Conservation (phyloP, 2,329 filamentous ascomycete species). For the Talaromyces verruculosus region DNA sequence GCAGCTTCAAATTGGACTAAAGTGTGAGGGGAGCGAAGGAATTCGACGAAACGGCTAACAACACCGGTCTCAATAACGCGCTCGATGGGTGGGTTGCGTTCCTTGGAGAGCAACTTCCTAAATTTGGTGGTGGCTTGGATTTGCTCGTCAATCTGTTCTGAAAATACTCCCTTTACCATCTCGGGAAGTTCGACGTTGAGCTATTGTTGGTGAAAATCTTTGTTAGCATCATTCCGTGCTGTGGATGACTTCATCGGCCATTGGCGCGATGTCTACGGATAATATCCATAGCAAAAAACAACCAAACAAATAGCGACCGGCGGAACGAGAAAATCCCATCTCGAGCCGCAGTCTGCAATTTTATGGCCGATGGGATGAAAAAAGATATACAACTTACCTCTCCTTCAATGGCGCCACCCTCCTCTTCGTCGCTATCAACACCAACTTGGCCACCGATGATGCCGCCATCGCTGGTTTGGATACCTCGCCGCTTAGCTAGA, state of each 20-base stretch:
- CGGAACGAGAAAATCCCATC: background rate
- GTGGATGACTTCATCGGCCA: background rate
- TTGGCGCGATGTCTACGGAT: background rate
- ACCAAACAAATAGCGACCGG: constrained; percentile 10
- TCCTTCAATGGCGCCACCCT: constrained; percentile 88
- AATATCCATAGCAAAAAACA: background rate
- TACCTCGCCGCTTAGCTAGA: constrained; percentile 94
- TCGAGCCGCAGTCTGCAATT: background rate
- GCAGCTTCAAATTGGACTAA: constrained; percentile 98
- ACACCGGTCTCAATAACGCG: constrained; percentile 99
- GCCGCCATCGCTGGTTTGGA: constrained; percentile 70
- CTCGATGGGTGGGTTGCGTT: constrained; percentile 98
- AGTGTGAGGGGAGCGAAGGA: constrained; percentile 94
- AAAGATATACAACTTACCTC: constrained; percentile 66
- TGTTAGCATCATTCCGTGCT: constrained; percentile 24
- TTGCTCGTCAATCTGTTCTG: constrained; percentile 95
- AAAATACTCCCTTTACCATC: constrained; percentile 98
- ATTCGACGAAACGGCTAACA: constrained; percentile 95
- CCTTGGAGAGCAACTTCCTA: constrained; percentile 95
- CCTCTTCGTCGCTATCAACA: constrained; percentile 95
- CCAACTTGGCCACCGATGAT: constrained; percentile 43
- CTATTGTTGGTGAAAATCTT: constrained; percentile 49
- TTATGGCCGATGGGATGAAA: constrained; percentile 6
- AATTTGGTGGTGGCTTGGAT: constrained; percentile 98
- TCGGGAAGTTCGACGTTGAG: constrained; percentile 96